Percentiles rank a stretch among this genome's conserved stretches.
phyloP scores from a whole-genome alignment of 1,284 basidiomycete genomes.

The Inonotus obliquus region DNA sequence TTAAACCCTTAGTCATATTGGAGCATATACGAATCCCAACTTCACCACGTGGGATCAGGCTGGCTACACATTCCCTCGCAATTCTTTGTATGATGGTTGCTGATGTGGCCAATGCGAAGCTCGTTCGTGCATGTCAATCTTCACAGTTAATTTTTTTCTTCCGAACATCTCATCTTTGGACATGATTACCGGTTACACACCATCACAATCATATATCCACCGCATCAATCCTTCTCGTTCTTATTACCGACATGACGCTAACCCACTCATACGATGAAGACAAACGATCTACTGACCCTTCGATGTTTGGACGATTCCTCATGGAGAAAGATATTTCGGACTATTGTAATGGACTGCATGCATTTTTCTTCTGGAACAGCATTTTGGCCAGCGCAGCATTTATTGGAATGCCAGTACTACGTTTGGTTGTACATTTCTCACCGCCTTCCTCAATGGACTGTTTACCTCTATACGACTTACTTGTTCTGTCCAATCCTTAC shows the following conservation, averaged over 20 bases:
- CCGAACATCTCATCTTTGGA: no score
- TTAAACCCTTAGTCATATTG: conserved; percentile 45
- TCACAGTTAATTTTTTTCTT: not conserved
- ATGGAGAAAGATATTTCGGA: not conserved
- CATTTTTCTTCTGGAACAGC: not conserved
- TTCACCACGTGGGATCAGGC: conserved; percentile 70
- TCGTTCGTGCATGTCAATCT: not conserved
- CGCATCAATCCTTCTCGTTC: not conserved
- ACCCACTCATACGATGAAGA: not conserved
- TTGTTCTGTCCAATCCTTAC: not conserved
- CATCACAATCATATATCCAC: not conserved
- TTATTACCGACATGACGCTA: not conserved
- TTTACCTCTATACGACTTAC: not conserved
- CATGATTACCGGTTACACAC: not conserved
- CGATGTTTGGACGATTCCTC: not conserved
- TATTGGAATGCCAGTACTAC: not conserved
- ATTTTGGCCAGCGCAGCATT: not conserved
- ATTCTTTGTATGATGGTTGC: conserved; percentile 55
- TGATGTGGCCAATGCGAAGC: conserved; percentile 23
- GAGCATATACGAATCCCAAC: conserved; percentile 67
- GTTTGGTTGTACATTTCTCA: not conserved
- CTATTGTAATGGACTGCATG: not conserved
- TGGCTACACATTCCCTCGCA: conserved; percentile 65
- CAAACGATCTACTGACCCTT: not conserved
- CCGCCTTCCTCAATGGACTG: not conserved